A percentile compares a stretch with the other conserved stretches of the same genome.
Conservation (phyloP, 192 early-diverging fungal genomes). For the Coemansia sp. region DNA sequence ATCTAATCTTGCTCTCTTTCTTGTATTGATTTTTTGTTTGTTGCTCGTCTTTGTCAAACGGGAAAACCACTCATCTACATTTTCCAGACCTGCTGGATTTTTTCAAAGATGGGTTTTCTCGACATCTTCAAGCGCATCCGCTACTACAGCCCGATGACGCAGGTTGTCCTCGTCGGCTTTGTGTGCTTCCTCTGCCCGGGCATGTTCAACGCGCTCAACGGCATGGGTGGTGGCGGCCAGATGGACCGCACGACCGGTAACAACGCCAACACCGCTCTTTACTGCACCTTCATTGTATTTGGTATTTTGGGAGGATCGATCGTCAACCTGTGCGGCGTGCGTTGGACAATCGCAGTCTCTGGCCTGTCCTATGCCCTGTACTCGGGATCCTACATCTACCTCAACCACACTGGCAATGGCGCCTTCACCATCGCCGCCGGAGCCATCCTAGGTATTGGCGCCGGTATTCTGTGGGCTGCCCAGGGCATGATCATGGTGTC, state of each 20-base stretch:
- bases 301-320: constrained; percentile 69
- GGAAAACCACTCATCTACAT: too few species aligned
- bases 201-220: constrained; percentile 67
- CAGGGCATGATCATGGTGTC: constrained; percentile 79
- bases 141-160: constrained; percentile 57
- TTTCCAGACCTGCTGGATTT: not conserved
- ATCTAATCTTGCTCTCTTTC: not conserved
- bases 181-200: constrained; percentile 73
- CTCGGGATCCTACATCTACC: constrained; percentile 63
- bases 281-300: constrained; percentile 70
- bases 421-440: constrained; percentile 68
- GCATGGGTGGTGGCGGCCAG: constrained; percentile 65
- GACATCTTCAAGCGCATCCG: constrained; percentile 9
- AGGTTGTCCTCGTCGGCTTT: constrained; percentile 63
- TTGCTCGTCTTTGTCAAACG: too few species aligned
- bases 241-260: constrained; percentile 55
- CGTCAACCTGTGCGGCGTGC: constrained; percentile 71
- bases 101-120: constrained; percentile 4
- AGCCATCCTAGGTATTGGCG: constrained; percentile 73
- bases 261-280: constrained; percentile 71
- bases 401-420: constrained; percentile 55
- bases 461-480: constrained; percentile 71
- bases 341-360: constrained; percentile 59
- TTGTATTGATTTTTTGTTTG: too few species aligned
- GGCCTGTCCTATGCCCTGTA: constrained; percentile 71